Base-by-base conservation (phyloP, 2,329 filamentous ascomycete species). In the Leptographium galeiforme region DNA sequence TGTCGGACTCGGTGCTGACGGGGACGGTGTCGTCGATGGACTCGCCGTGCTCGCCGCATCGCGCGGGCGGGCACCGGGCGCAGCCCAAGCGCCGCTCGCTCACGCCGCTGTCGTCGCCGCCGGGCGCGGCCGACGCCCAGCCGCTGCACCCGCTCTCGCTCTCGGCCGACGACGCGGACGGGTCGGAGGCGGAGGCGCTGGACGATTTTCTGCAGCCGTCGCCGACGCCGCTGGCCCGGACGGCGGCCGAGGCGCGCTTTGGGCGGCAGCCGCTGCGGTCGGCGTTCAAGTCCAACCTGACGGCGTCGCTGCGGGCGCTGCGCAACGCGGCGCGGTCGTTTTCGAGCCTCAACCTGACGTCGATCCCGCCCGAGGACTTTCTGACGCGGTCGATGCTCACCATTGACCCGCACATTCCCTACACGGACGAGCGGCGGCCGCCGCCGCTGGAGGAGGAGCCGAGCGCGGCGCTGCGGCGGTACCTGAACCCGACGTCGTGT, bases 261-360 rank as follows among this genome's bases (percentile, higher is more conserved):
- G 61, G 63, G 4, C 63, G 76, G 56, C 72, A 68, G 50, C 77
- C 77, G 2, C 67, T 81, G 39, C 71, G 72, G 55, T 74, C 74
- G 39, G 81, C 75, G 8, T 85, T 85, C 69, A 84, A 84, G 64
- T 85, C 81, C 4, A 85, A 85, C 61, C 64, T 85, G 40, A 85
- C 82, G 7, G 81, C 82, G 8, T 85, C 82, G 11, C 68, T 85
- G 48, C 75, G 79, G 19, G 81, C 81, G 38, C 64, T 85, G 54
- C 76, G 78, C 56, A 82, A 78, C 39, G 82, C 82, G 2, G 82
- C 82, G 50, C 77, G 75, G 56, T 81, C 81, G 8, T 75, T 85
- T 53, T 84, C 81, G 4, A 72, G 65, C 57, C 74, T 85, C 57
- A 82, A 81, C 57, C 74, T 82, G 48, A 73, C 82, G 1, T 79